Evolutionary conservation across 116 monocot genomes (phyloP), one percentile per base, ranked within the genome.

Genomic region (Cymodocea nodosa): DNA sequence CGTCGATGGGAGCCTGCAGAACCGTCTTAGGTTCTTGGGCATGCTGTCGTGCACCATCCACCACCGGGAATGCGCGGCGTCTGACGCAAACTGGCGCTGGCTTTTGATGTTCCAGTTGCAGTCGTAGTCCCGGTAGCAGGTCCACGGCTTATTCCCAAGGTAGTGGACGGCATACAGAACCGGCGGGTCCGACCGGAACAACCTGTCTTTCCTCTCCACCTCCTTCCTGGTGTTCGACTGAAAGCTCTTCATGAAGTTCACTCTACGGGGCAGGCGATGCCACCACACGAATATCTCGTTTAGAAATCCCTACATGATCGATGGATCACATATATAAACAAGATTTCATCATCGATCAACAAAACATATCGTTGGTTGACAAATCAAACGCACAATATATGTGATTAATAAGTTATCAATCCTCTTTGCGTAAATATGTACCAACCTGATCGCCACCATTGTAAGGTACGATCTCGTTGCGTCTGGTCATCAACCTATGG

Each of bases 201-300:
- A 49, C 3, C 23, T 35, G 17, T 78, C 30, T 55, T 68, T 78
- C 1, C 5, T 23, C 2, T 20, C 7, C 36, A 22, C 30, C 66
- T 65, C 70, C 64, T 51, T 58, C 0, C 65, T 36, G 0, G 44
- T 69, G 59, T 73, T 73, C 1, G 68, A 34, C 73, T 51, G 52
- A 51, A 69, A 73, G 65, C 64, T 70, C 74, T 79, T 79, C 51
- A 74, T 23, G 60, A 62, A 74, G 74, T 74, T 84, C 44, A 74
- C 65, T 19, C 55, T 15, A n/a, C 69, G 60, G 10, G 80, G 80
- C 23, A 84, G 68, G 10, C 84, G 70, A 23, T 84, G 84, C 84
- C 84, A 84, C 84, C 80, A 84, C n/a, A 74, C 55, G 44, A 84
- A 80, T 23, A 75, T 62, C 74, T 84, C 84, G 56, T 84, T 84